These are phyloP conservation scores for Kewa caespitosa DNA, from an alignment of 179 eudicot species.

Conservation along the genomic window DNA sequence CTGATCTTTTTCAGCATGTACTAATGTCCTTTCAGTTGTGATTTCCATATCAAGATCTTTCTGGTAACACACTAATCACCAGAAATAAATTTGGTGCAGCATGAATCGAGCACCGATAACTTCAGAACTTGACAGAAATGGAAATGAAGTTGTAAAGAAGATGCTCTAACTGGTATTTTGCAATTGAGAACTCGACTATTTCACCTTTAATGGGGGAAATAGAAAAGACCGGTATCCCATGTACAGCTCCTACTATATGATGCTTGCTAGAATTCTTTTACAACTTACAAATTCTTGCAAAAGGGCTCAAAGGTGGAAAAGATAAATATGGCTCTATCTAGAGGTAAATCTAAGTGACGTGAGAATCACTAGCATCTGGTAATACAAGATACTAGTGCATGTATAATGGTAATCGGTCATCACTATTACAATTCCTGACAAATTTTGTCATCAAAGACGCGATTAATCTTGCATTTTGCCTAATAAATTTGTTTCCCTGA, in stretches of 20 bases:
- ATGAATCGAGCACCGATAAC: too few species aligned
- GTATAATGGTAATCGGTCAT: slow-evolving; percentile 6
- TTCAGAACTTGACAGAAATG: too few species aligned
- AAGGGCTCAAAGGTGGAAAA: slow-evolving; percentile 5
- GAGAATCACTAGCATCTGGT: slow-evolving; percentile 23
- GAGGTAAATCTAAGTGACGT: slow-evolving; percentile 10
- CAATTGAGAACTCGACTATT: neutral
- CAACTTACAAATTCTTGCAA: slow-evolving; percentile 22
- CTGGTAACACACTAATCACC: too few species aligned
- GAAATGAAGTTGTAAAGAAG: too few species aligned
- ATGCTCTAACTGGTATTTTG: too few species aligned
- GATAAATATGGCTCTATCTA: slow-evolving; percentile 26
- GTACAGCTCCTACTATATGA: slow-evolving; percentile 28
- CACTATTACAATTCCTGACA: slow-evolving; percentile 24
- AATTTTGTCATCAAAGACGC: neutral
- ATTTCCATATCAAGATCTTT: too few species aligned
- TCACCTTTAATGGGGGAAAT: slow-evolving; percentile 13
- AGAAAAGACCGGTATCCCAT: slow-evolving; percentile 17
- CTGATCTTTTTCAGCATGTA: too few species aligned
- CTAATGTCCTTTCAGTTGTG: too few species aligned
- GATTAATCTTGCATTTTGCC: slow-evolving; percentile 12
- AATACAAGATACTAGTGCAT: slow-evolving; percentile 28
- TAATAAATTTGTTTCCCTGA: slow-evolving; percentile 17
- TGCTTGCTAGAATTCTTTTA: slow-evolving; percentile 11
- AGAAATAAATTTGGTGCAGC: too few species aligned